Percentiles rank a stretch among this genome's conserved stretches.
These are phyloP conservation scores for Diospyros kaki DNA, from an alignment of 148 eudicot species.

Conservation along the genomic window DNA sequence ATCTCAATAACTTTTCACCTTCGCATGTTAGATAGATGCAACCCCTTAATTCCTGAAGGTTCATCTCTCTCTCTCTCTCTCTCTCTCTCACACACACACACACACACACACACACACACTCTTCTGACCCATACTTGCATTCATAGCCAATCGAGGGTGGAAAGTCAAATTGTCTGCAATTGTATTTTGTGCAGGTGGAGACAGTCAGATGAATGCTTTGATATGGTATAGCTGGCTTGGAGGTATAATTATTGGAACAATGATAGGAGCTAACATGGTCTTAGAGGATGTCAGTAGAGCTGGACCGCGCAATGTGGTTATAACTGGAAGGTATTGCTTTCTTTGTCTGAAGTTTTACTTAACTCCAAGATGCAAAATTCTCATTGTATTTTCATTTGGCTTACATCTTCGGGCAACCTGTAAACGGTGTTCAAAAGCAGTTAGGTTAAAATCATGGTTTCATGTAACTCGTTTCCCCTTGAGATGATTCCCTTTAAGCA, in stretches of 20 bases:
- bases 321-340: slow-evolving; percentile 82
- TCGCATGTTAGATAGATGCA: background rate
- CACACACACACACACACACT: background rate
- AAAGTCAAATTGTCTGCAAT: slow-evolving; percentile 10
- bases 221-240: slow-evolving; percentile 99
- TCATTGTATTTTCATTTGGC: background rate
- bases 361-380: background rate
- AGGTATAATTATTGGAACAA: slow-evolving; percentile 93
- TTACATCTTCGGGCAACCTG: background rate
- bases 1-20: background rate
- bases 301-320: slow-evolving; percentile 95
- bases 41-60: background rate
- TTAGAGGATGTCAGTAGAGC: slow-evolving; percentile 90
- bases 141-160: background rate
- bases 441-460: background rate
- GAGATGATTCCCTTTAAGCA: background rate
- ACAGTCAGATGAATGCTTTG: slow-evolving; percentile 78
- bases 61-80: too few species aligned
- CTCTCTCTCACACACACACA: background rate
- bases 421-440: background rate
- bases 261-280: slow-evolving; percentile 97
- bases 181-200: slow-evolving; percentile 54
- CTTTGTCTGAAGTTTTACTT: background rate
- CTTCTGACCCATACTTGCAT: background rate
- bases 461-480: background rate